Conservation (phyloP, 495 filamentous ascomycete genomes). For the Aspergillus affinis region DNA sequence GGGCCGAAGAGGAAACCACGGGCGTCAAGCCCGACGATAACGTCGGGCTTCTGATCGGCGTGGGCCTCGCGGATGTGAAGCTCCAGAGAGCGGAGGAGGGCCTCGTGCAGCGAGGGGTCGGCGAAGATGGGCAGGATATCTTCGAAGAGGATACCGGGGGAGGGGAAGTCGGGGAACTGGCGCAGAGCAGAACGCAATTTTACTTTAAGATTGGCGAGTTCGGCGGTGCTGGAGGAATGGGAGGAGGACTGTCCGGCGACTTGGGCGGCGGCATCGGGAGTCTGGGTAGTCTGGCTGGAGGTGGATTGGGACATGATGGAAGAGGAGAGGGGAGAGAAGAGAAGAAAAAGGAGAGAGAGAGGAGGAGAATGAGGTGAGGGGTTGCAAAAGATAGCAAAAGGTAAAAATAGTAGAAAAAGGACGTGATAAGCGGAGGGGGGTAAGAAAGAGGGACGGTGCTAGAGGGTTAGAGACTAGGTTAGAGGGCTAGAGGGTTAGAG, state of each 20-base stretch:
- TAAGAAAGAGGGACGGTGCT: background rate
- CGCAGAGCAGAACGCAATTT: slow-evolving; percentile 61
- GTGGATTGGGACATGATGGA: slow-evolving; percentile 61
- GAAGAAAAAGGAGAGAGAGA: slow-evolving; percentile 23
- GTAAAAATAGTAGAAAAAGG: slow-evolving; percentile 30
- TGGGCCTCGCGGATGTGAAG: slow-evolving; percentile 66
- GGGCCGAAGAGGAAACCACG: slow-evolving; percentile 96
- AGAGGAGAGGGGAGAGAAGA: slow-evolving; percentile 31
- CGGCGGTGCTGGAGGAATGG: slow-evolving; percentile 70
- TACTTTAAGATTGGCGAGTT: slow-evolving; percentile 94
- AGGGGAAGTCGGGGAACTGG: slow-evolving; percentile 92
- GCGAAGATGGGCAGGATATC: slow-evolving; percentile 98
- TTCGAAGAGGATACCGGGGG: slow-evolving; percentile 92
- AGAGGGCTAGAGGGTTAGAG: too few species aligned
- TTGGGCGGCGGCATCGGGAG: slow-evolving; percentile 49
- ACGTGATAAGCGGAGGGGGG: slow-evolving; percentile 31
- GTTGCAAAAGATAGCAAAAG: slow-evolving; percentile 26
- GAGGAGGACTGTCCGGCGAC: slow-evolving; percentile 48
- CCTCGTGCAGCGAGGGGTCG: slow-evolving; percentile 68
- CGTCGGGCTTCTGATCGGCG: slow-evolving; percentile 67
- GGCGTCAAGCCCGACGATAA: slow-evolving; percentile 90
- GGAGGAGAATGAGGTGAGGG: slow-evolving; percentile 27
- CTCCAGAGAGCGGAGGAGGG: slow-evolving; percentile 82
- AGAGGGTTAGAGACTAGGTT: too few species aligned
- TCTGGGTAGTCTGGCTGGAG: slow-evolving; percentile 22